Evolutionary conservation across 2,329 filamentous ascomycete species (phyloP).

Genomic region (Hymenoscyphus fructigenus): DNA sequence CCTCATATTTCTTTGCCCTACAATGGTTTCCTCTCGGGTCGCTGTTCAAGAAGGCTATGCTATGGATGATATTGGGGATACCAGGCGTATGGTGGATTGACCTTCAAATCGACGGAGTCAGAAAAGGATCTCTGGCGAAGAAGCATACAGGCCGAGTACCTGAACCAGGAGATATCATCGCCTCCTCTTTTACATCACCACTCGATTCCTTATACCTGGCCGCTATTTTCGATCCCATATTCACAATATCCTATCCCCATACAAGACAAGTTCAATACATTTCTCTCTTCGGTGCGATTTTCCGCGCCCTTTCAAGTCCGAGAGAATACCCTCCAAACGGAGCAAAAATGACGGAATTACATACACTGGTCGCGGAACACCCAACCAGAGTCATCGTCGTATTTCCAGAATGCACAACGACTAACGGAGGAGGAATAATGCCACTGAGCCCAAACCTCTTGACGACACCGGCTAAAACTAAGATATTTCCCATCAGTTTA

Average conservation of each 20-base stretch:
- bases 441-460: conserved; percentile 78
- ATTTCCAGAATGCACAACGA: conserved; percentile 92
- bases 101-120: conserved; percentile 95
- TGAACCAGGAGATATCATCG: conserved; percentile 77
- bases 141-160: conserved; percentile 74
- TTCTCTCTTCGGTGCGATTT: conserved; percentile 72
- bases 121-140: conserved; percentile 80
- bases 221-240: conserved; percentile 93
- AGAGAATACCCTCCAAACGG: conserved; percentile 45
- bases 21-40: conserved; percentile 76
- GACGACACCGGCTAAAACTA: conserved; percentile 62
- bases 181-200: conserved; percentile 86
- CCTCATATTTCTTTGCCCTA: conserved; percentile 76
- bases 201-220: conserved; percentile 92
- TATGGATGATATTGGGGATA: conserved; percentile 85
- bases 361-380: conserved; percentile 62
- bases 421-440: conserved; percentile 87
- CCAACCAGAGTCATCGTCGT: conserved; percentile 77
- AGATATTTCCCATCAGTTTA: conserved; percentile 87
- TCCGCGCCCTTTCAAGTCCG: conserved; percentile 67
- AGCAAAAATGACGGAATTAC: conserved; percentile 58
- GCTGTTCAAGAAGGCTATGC: conserved; percentile 72
- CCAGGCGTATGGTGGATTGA: conserved; percentile 98
- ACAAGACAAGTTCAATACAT: conserved; percentile 73
- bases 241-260: conserved; percentile 79